Evolutionary conservation across 257 asterid genomes (phyloP).

Genomic region (Solanum raphanifolium): DNA sequence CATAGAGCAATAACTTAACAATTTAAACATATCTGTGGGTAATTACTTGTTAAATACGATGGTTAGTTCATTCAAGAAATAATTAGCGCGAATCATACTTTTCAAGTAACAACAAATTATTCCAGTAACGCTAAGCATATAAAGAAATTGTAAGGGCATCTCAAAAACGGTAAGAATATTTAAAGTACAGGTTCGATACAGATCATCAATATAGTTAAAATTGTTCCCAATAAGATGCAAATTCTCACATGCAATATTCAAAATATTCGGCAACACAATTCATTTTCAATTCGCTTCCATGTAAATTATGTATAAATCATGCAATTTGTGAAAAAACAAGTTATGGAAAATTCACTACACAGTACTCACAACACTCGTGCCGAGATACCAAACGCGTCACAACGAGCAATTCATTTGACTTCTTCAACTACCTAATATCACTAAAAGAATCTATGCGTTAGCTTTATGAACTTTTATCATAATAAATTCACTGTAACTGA

Average conservation of each 20-base stretch:
- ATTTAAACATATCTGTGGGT: neutral
- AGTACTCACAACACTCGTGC: neutral
- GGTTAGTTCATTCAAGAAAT: neutral
- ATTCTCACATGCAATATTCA: neutral
- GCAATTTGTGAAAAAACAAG: neutral
- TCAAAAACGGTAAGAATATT: neutral
- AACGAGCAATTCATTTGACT: neutral
- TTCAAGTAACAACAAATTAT: neutral
- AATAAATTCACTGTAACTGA: neutral
- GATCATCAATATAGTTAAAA: neutral
- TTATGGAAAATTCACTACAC: neutral
- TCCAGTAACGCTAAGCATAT: neutral
- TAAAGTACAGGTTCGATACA: neutral
- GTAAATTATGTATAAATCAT: neutral
- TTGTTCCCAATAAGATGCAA: neutral
- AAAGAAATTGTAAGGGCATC: neutral
- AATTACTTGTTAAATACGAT: neutral
- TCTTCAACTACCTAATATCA: neutral
- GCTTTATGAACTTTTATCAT: neutral
- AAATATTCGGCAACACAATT: neutral
- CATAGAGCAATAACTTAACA: neutral
- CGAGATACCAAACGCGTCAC: neutral
- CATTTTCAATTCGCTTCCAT: neutral
- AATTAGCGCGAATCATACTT: neutral
- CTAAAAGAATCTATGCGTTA: neutral